phyloP scores from a whole-genome alignment of 345 rosid genomes.

The Leavenworthia alabamica region DNA sequence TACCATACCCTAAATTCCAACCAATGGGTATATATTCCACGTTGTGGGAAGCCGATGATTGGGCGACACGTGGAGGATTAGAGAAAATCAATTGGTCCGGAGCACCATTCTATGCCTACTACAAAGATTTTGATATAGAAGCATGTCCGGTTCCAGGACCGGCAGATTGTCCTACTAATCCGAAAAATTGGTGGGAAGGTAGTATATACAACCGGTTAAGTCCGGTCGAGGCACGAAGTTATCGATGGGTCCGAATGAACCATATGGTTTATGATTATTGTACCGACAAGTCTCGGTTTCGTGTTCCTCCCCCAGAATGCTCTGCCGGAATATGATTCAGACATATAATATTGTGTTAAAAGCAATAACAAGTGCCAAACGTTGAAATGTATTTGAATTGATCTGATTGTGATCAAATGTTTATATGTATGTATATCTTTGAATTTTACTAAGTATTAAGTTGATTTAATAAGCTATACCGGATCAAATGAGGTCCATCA shows the following conservation, averaged over 20 bases:
- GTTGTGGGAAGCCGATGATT: slow-evolving; percentile 93
- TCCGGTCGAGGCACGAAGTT: slow-evolving; percentile 57
- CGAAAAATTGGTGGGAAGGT: slow-evolving; percentile 78
- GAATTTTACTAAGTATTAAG: neutral
- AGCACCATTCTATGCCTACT: slow-evolving; percentile 79
- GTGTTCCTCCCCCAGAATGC: slow-evolving; percentile 72
- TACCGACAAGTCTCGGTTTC: slow-evolving; percentile 64
- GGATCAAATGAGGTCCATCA: neutral
- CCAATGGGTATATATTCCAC: slow-evolving; percentile 91
- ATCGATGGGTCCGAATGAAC: slow-evolving; percentile 89
- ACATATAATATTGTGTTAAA: no score
- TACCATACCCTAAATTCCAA: slow-evolving; percentile 65
- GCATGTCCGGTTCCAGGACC: slow-evolving; percentile 84
- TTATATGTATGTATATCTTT: neutral
- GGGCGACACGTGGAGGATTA: slow-evolving; percentile 95
- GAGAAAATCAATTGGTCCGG: slow-evolving; percentile 84
- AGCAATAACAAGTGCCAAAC: neutral
- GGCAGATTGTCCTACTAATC: slow-evolving; percentile 46
- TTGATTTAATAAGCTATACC: no score
- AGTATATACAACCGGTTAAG: slow-evolving; percentile 46
- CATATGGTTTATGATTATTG: slow-evolving; percentile 92
- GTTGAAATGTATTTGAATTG: slow-evolving; percentile 2
- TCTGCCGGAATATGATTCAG: slow-evolving; percentile 47
- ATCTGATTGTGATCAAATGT: slow-evolving; percentile 11
- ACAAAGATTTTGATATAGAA: slow-evolving; percentile 84